Evolutionary conservation across 148 eudicot genomes (phyloP).

Genomic region (Amaranthus hypochondriacus): DNA sequence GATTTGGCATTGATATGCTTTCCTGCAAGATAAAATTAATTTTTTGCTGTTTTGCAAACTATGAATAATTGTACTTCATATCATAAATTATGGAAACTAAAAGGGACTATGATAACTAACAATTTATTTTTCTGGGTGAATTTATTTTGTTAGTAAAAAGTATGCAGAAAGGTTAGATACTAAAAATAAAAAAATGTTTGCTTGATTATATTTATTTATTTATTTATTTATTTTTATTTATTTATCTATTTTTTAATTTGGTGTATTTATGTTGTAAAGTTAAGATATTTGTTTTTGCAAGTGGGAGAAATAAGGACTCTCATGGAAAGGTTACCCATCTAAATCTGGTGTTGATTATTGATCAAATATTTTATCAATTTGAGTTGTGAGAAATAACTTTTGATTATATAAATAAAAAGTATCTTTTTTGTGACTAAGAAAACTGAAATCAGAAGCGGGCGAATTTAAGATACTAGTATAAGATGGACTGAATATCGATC

Average conservation of each 20-base stretch:
- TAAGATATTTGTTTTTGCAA: neutral
- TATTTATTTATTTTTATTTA: neutral
- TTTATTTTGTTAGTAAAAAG: neutral
- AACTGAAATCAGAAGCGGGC: too few relatives aligned
- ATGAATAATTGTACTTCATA: neutral
- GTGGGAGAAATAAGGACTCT: neutral
- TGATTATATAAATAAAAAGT: too few relatives aligned
- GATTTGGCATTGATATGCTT: neutral
- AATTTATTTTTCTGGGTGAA: neutral
- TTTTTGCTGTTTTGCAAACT: neutral
- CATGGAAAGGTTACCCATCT: too few relatives aligned
- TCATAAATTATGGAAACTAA: neutral
- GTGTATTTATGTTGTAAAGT: neutral
- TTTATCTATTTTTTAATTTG: neutral
- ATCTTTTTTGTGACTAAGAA: too few relatives aligned
- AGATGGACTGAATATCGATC: too few relatives aligned
- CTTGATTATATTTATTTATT: neutral
- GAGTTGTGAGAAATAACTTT: neutral
- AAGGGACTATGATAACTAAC: neutral
- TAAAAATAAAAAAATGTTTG: neutral
- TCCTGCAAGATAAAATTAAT: neutral
- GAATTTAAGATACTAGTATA: too few relatives aligned
- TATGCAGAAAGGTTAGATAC: neutral
- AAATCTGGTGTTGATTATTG: neutral
- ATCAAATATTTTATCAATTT: neutral